Conservation (phyloP, 2,329 filamentous ascomycete genomes). For the Trichoderma koningii region DNA sequence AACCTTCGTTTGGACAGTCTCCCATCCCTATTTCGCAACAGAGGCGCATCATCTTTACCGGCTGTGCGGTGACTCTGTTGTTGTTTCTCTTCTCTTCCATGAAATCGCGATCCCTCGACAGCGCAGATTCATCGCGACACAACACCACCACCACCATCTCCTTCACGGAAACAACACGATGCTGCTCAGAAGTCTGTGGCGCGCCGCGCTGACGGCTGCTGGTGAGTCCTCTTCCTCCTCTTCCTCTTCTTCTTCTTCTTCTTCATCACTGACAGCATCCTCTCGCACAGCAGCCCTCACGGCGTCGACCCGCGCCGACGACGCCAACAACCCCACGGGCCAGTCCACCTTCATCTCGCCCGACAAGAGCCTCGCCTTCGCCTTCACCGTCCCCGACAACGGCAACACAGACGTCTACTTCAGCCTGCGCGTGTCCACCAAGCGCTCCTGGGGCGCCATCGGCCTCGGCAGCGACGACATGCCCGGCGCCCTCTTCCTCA, state of each 20-base stretch:
- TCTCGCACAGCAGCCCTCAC: constrained; percentile 31
- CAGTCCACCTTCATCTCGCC: constrained; percentile 50
- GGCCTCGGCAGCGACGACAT: constrained; percentile 57
- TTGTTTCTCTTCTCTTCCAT: neutral
- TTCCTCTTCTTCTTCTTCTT: no score
- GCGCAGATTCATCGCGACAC: neutral
- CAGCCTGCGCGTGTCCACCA: constrained; percentile 51
- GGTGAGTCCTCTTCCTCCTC: constrained; percentile 30
- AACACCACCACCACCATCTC: neutral
- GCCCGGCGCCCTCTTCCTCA: constrained; percentile 54
- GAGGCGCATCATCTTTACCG: neutral
- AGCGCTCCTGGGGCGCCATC: constrained; percentile 55
- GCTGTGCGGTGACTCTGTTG: neutral
- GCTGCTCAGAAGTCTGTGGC: constrained; percentile 38
- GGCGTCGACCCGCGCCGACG: constrained; percentile 34
- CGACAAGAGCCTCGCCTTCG: constrained; percentile 50
- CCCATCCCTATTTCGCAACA: neutral
- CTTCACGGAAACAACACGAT: constrained; percentile 26
- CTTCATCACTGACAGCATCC: neutral
- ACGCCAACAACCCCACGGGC: constrained; percentile 36
- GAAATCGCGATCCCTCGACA: neutral
- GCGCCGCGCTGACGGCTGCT: constrained; percentile 35
- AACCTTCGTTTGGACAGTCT: neutral
- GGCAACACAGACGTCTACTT: constrained; percentile 55
- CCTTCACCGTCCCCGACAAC: constrained; percentile 52